Evolutionary conservation across 2,329 filamentous ascomycete genomes (phyloP), one percentile per base, ranked within the genome.

Genomic region (Fusarium illudens): DNA sequence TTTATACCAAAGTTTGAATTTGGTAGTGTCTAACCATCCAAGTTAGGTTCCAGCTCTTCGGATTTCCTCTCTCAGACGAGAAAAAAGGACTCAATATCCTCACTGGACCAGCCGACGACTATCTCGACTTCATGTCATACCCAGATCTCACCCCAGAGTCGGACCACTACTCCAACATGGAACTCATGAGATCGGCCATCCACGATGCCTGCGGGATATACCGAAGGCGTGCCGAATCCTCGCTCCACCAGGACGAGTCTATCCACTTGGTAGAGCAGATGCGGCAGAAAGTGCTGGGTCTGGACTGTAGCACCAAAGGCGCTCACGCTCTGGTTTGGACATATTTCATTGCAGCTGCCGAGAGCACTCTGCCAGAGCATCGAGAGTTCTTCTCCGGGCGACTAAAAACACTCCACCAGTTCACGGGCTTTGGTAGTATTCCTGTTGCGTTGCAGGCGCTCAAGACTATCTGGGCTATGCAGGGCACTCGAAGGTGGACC

Each of bases 251-350:
- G 3, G 62, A 72, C 2, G 70, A 73, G 4, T 77, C 75, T 0
- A 68, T 71, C 2, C 68, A 75, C 7, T 36, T 74, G 2, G 64
- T 81, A 0, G 78, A 80, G 19, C 65, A 72, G 19, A 62, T 82
- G 0, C 76, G 75, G 1, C 59, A 70, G 12, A 73, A 77, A 3
- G 73, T 80, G 0, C 30, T 65, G 2, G 63, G 63, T 6, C 56
- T 81, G 6, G 68, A 74, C 6, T 63, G 72, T 1, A 56, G 71
- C 2, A 74, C 71, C 1, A 73, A 74, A 4, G 79, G 79, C 3
- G 73, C 75, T 0, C 79, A 82, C 37, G 76, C 78, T 1, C 75
- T 82, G 0, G 79, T 81, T 0, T 82, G 80, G 80, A 71, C 77
- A 0, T 81, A 76, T 53, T 82, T 82, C 29, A 74, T 82, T 1